Base-by-base conservation (phyloP, 441 rosid species). In the Erodium texanum region DNA sequence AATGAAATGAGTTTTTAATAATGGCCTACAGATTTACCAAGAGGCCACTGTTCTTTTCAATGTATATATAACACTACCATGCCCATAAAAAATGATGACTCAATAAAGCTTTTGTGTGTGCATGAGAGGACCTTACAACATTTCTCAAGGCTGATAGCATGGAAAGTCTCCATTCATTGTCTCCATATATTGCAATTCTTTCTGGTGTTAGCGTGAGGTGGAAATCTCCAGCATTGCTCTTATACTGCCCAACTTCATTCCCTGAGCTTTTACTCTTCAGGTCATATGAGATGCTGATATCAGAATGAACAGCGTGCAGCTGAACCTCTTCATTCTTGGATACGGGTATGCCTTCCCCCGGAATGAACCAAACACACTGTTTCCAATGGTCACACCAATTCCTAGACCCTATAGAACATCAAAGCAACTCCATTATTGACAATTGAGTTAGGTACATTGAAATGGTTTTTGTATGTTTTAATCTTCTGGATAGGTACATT, bases 311-410 rank as follows among this genome's bases (percentile, higher is more conserved):
- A 69, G 98, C 99, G 71, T 71, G 79, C 75, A 89, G 77, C 69
- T 71, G 74, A 76, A 86, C 76, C 68, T 84, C 88, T 78, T 85
- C 86, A 32, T 82, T 92, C 78, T 74, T 73, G 73, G 86, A 78
- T 67, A 90, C 59, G 5, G 79, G 74, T 62, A 85, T 68, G 45
- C 92, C 92, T 62, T 79, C 54, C 63, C 87, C 87, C 45, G 80
- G 90, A 79, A 80, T 54, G 76, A 92, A 81, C 98, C 98, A 92
- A 61, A 89, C 92, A 80, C 97, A 94, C 77, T 92, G 98, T 71
- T 92, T 94, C 99, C 99, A 94, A 62, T 94, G 98, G 83, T 94
- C 99, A 77, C 98, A 86, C 99, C 99, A 94, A 73, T 85, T 74
- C 66, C 80, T 41, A 23, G 66, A 66, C 76, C 87, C 99, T 94